A percentile compares a stretch with the other conserved stretches of the same genome.
Conservation (phyloP, 441 rosid genomes). For the Adansonia gregorii region DNA sequence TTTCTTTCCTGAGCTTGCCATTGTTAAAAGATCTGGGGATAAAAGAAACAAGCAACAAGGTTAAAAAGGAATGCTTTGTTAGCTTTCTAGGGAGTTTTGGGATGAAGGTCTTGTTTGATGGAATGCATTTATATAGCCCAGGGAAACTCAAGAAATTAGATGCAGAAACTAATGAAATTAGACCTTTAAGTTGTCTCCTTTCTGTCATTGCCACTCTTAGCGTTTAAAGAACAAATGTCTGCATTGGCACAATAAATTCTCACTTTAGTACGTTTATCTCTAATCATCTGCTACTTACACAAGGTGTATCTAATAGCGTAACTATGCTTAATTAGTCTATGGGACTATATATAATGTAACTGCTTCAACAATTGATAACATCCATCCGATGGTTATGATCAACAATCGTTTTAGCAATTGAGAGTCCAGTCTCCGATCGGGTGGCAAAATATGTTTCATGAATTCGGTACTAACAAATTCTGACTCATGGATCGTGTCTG, state of each 20-base stretch:
- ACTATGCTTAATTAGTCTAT: neutral
- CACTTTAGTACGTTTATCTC: neutral
- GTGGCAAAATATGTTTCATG: neutral
- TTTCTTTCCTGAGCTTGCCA: slow-evolving; percentile 22
- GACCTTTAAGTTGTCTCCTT: neutral
- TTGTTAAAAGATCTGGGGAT: neutral
- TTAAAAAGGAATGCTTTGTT: neutral
- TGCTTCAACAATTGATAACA: neutral
- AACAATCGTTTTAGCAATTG: neutral
- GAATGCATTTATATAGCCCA: slow-evolving; percentile 4
- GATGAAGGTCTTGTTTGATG: neutral
- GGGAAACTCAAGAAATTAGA: neutral
- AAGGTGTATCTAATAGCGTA: neutral
- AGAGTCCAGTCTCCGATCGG: neutral
- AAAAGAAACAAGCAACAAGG: neutral
- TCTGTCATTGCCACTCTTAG: neutral
- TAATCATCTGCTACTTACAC: neutral
- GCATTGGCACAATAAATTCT: neutral
- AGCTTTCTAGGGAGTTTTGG: neutral
- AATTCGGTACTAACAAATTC: neutral
- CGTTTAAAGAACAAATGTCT: neutral
- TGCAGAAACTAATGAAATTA: neutral
- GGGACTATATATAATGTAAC: neutral
- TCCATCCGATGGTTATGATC: neutral
- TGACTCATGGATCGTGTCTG: neutral